Percentiles rank a stretch among this genome's conserved stretches.
Conservation (phyloP, 805 yeast genomes). For the Starmerella floris region DNA sequence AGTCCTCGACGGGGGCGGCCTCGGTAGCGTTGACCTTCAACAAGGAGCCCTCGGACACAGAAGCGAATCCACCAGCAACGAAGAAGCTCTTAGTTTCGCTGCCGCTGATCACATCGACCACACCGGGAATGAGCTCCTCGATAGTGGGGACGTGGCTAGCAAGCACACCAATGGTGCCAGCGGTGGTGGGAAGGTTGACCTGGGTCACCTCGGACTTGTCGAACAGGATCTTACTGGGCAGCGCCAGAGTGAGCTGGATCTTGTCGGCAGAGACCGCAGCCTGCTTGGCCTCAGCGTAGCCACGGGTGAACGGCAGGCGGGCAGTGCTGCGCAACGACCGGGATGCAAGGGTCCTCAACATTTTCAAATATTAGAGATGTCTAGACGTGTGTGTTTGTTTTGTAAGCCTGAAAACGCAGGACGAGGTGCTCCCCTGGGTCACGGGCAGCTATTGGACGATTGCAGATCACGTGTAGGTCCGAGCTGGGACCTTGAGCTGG, state of each 20-base stretch:
- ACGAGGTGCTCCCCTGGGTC: background rate
- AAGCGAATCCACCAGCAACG: constrained; percentile 91
- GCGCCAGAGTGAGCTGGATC: constrained; percentile 75
- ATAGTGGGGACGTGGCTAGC: constrained; percentile 97
- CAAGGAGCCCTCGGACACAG: constrained; percentile 87
- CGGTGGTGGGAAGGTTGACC: constrained; percentile 89
- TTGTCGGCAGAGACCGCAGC: constrained; percentile 42
- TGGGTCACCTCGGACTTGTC: constrained; percentile 35
- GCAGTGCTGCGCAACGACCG: constrained; percentile 20
- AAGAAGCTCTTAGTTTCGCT: constrained; percentile 68
- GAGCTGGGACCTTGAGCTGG: too few relatives aligned
- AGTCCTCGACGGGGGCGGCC: constrained; percentile 82
- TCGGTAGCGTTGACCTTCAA: constrained; percentile 86
- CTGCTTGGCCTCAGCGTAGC: constrained; percentile 71
- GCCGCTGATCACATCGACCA: constrained; percentile 78
- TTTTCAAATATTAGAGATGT: constrained; percentile 11
- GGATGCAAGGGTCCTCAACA: constrained; percentile 21
- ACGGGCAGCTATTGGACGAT: constrained; percentile 6
- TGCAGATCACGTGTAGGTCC: background rate
- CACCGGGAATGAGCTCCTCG: constrained; percentile 92
- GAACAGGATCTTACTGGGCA: constrained; percentile 45
- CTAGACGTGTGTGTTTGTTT: constrained; percentile 4
- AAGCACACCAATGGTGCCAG: constrained; percentile 92
- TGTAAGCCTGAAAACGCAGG: constrained; percentile 7
- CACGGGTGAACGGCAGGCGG: constrained; percentile 23